phyloP scores from a whole-genome alignment of 2,329 filamentous ascomycete genomes.

The Rhexocercosporidium sp. region DNA sequence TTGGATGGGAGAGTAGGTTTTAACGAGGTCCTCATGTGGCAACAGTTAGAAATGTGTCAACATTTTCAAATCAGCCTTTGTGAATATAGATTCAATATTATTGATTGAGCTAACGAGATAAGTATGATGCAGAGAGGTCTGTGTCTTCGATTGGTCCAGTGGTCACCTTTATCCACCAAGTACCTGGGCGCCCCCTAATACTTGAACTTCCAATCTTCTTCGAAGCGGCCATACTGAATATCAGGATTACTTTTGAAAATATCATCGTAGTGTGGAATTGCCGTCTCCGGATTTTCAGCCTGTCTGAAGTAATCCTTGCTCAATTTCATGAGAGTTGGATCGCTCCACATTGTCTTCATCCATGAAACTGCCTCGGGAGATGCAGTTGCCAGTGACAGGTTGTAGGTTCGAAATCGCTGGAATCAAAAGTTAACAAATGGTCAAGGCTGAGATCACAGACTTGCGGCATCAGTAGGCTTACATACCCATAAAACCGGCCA shows the following conservation, averaged over 20 bases:
- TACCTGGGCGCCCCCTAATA: background rate
- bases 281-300: constrained; percentile 32
- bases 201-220: constrained; percentile 24
- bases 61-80: no score
- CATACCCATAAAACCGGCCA: constrained; percentile 43
- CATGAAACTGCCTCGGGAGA: constrained; percentile 35
- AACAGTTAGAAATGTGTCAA: no score
- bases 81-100: no score
- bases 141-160: no score
- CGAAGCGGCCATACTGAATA: constrained; percentile 31
- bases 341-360: constrained; percentile 42
- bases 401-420: constrained; percentile 40
- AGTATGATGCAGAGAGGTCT: no score
- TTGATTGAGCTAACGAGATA: no score
- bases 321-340: constrained; percentile 34
- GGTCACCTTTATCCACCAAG: background rate
- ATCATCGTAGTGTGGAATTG: constrained; percentile 36
- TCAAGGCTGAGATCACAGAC: background rate
- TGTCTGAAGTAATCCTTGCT: constrained; percentile 39
- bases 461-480: background rate
- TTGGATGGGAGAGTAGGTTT: no score
- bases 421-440: background rate
- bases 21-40: no score
- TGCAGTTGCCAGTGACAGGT: constrained; percentile 37
- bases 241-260: constrained; percentile 32